Conservation (phyloP, 31 red algal genomes). For the Porphyra umbilicalis region DNA sequence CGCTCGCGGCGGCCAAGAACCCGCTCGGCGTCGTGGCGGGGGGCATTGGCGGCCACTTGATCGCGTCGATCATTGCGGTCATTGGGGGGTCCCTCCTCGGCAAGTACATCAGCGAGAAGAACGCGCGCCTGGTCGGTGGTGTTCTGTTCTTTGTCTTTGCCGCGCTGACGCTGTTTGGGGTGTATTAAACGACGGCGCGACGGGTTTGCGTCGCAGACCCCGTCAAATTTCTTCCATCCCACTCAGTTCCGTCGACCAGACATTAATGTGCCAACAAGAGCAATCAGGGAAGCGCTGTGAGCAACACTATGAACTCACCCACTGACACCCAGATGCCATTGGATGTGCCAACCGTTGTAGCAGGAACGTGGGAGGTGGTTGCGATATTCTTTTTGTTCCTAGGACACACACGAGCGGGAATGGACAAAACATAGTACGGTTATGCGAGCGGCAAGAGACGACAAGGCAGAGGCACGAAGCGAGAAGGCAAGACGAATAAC, state of each 20-base stretch:
- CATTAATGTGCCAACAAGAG: no score
- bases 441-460: no score
- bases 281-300: no score
- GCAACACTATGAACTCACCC: no score
- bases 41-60: constrained; percentile 66
- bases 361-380: no score
- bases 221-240: no score
- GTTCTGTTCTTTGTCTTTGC: constrained; percentile 91
- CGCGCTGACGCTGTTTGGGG: constrained; percentile 61
- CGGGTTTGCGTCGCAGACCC: no score
- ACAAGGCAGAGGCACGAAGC: not conserved
- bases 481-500: not conserved
- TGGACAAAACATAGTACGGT: no score
- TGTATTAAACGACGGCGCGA: constrained; percentile 66
- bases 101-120: constrained; percentile 69
- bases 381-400: no score
- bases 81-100: constrained; percentile 74
- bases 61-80: constrained; percentile 81
- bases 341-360: no score
- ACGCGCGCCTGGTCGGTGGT: constrained; percentile 54
- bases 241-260: no score
- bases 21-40: constrained; percentile 88
- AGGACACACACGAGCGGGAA: not conserved
- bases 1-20: constrained; percentile 77
- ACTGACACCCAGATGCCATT: no score